A percentile compares a stretch with the other conserved stretches of the same genome.
Evolutionary conservation across 2,329 filamentous ascomycete genomes (phyloP).

Genomic region (Allantophomopsis lycopodina): DNA sequence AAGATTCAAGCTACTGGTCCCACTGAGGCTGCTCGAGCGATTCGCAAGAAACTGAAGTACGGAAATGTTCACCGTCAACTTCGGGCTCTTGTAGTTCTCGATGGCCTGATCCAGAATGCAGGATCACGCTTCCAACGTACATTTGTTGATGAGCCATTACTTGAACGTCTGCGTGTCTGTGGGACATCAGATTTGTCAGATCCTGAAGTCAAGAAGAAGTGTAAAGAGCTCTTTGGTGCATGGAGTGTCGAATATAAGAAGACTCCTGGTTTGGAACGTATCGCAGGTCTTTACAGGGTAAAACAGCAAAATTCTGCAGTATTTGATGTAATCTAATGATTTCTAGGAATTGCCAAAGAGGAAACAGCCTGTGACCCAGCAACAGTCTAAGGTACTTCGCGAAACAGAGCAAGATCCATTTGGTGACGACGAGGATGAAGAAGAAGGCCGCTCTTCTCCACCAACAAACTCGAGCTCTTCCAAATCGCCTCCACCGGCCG

Average conservation of each 20-base stretch:
- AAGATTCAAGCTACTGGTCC: constrained; percentile 79
- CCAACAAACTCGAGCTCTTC: constrained; percentile 3
- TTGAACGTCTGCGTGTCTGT: constrained; percentile 81
- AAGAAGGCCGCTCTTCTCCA: constrained; percentile 17
- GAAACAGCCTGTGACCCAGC: constrained; percentile 62
- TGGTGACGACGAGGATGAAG: constrained; percentile 49
- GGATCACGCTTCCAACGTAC: constrained; percentile 73
- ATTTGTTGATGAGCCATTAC: constrained; percentile 80
- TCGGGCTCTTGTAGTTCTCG: constrained; percentile 74
- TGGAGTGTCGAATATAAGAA: constrained; percentile 78
- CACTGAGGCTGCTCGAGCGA: constrained; percentile 75
- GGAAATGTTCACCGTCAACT: constrained; percentile 88
- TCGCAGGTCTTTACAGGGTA: constrained; percentile 65
- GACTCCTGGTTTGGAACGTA: constrained; percentile 64
- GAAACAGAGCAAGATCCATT: constrained; percentile 66
- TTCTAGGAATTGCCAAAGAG: constrained; percentile 44
- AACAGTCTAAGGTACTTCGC: constrained; percentile 68
- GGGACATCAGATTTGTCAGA: constrained; percentile 78
- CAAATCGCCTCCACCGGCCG: not conserved
- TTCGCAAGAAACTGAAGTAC: constrained; percentile 98
- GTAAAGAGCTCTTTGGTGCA: constrained; percentile 69
- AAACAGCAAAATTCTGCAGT: not conserved
- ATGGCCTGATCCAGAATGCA: constrained; percentile 90
- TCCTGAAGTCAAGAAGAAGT: constrained; percentile 75
- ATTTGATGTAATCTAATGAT: constrained; percentile 7